These are phyloP conservation scores for Aspergillus calidoustus DNA, from an alignment of 2,329 filamentous ascomycete species.

Conservation along the genomic window DNA sequence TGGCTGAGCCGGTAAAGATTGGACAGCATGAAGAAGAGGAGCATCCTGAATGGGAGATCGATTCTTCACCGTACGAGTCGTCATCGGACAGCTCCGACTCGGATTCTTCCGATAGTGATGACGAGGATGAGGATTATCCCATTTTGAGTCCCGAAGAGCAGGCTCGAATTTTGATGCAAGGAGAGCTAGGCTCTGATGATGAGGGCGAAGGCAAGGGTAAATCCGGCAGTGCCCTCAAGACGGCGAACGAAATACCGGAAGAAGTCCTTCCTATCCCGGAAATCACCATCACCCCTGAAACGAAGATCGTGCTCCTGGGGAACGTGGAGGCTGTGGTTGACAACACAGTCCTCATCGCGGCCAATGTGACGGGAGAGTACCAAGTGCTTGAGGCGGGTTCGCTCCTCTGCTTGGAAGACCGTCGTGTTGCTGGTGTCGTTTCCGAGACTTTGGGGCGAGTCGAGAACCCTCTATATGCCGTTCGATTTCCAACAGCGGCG, in stretches of 20 bases:
- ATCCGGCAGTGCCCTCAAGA: conserved; percentile 63
- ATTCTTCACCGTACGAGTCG: conserved; percentile 76
- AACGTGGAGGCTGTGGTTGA: conserved; percentile 77
- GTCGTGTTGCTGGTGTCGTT: conserved; percentile 79
- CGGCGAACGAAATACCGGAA: conserved; percentile 76
- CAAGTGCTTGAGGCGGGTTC: conserved; percentile 84
- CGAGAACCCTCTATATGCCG: conserved; percentile 81
- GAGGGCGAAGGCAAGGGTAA: conserved; percentile 63
- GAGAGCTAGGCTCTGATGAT: conserved; percentile 78
- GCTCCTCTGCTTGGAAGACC: conserved; percentile 76
- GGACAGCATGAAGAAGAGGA: conserved; percentile 46
- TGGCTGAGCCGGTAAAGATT: conserved; percentile 13
- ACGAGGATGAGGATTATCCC: conserved; percentile 65
- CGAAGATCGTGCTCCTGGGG: conserved; percentile 77
- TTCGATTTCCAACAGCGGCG: conserved; percentile 71
- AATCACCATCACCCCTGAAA: conserved; percentile 75
- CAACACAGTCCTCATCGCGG: conserved; percentile 77
- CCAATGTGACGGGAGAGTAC: conserved; percentile 77
- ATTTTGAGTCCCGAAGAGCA: conserved; percentile 81
- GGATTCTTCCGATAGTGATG: conserved; percentile 63
- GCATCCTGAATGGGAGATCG: conserved; percentile 81
- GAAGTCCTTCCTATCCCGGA: conserved; percentile 73
- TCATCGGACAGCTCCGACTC: conserved; percentile 64
- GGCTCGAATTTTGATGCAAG: conserved; percentile 82
- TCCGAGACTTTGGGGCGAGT: conserved; percentile 85